Base-by-base conservation (phyloP, 1,284 basidiomycete genomes). In the Malassezia yamatoensis region DNA sequence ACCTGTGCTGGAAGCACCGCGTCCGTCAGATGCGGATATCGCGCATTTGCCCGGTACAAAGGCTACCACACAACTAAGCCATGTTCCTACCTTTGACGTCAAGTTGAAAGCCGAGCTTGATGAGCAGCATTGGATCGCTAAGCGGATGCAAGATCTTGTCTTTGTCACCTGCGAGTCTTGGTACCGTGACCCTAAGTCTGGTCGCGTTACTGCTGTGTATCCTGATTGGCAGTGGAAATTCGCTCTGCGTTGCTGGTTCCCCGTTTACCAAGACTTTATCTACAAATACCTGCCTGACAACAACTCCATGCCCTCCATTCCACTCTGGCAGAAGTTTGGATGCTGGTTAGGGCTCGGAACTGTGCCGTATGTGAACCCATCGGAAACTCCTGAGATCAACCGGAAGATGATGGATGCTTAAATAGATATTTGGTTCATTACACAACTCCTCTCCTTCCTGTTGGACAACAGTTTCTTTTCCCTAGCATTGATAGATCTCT, bases 211-310 rank as follows among this genome's bases (percentile, higher is more conserved):
- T 2, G 64, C 64, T 29, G 58, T 73, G 46, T 62, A 72, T 49
- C 69, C 69, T 13, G 68, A 68, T 52, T 71, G 64, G 63, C 70
- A 73, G 60, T 55, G 64, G 46, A 61, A 60, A 24, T 63, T 65
- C 34, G 60, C 62, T 51, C 44, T 64, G 18, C 57, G 66, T 5
- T 41, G 54, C 29, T 52, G 44, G 13, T 67, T 67, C 54, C 69
- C 69, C 40, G 61, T 62, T 24, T 72, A 63, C 63, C 47, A 42
- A 16, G 67, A 72, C 44, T 53, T 70, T 29, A 49, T n/a, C 15
- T 72, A 64, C 45, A 63, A 58, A 1, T 58, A 60, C 21, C 47
- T 70, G 18, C 62, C 61, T 20, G 39, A 38, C 5, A 62, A 64
- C 10, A 5, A 2, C 10, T 51, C 32, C 11, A 48, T 45, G 11